phyloP scores from a whole-genome alignment of 148 eudicot genomes.

The Tetragonia tetragonoides region DNA sequence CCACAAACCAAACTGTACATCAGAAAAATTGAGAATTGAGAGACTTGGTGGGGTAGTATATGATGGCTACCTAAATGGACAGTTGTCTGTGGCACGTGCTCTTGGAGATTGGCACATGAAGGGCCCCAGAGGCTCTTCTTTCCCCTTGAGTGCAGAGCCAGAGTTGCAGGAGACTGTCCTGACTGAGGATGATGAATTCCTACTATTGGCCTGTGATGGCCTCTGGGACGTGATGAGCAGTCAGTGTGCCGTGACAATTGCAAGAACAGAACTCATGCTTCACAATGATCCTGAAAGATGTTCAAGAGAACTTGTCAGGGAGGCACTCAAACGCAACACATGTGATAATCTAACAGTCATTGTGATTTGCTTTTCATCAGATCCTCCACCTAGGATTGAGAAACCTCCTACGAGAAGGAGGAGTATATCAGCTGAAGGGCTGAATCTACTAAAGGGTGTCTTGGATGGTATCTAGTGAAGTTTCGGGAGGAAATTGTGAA shows the following conservation, averaged over 20 bases:
- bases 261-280: slow-evolving; percentile 63
- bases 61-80: slow-evolving; percentile 91
- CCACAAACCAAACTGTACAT: slow-evolving; percentile 70
- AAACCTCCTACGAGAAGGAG: slow-evolving; percentile 46
- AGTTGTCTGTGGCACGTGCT: slow-evolving; percentile 79
- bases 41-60: slow-evolving; percentile 75
- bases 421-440: slow-evolving; percentile 79
- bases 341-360: slow-evolving; percentile 73
- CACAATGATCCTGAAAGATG: slow-evolving; percentile 85
- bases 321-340: slow-evolving; percentile 68
- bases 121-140: slow-evolving; percentile 60
- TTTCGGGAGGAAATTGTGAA: not conserved
- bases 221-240: slow-evolving; percentile 97
- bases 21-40: slow-evolving; percentile 65
- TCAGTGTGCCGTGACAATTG: slow-evolving; percentile 73
- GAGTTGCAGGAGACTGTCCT: slow-evolving; percentile 64
- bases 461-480: slow-evolving; percentile 51
- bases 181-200: slow-evolving; percentile 75
- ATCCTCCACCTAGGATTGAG: slow-evolving; percentile 73
- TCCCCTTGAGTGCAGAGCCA: slow-evolving; percentile 77
- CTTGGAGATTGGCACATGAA: slow-evolving; percentile 97
- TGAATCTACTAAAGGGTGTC: slow-evolving; percentile 66
- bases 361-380: slow-evolving; percentile 65
- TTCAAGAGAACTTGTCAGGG: slow-evolving; percentile 69
- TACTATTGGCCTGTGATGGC: slow-evolving; percentile 82